A percentile compares a stretch with the other conserved stretches of the same genome.
phyloP scores from a whole-genome alignment of 2,329 filamentous ascomycete species.

The Dothistroma pini region DNA sequence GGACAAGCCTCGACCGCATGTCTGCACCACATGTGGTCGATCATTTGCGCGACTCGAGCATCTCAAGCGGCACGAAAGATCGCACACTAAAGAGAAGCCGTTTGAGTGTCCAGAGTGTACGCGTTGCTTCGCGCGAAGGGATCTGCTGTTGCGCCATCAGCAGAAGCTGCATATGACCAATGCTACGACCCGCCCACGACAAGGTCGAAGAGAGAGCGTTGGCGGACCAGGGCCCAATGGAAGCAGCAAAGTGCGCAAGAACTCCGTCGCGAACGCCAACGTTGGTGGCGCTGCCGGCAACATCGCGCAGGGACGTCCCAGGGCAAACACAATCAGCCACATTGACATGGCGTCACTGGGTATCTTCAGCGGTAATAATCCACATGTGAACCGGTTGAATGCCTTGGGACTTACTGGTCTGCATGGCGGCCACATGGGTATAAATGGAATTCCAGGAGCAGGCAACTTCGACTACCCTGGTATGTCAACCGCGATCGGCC shows the following conservation, averaged over 20 bases:
- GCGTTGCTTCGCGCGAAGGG: slow-evolving; percentile 89
- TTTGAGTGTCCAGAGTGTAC: slow-evolving; percentile 96
- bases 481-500: slow-evolving; percentile 66
- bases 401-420: slow-evolving; percentile 22
- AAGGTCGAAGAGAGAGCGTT: slow-evolving; percentile 78
- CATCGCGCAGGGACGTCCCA: slow-evolving; percentile 67
- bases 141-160: slow-evolving; percentile 89
- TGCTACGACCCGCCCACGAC: slow-evolving; percentile 80
- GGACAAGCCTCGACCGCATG: slow-evolving; percentile 93
- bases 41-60: slow-evolving; percentile 95
- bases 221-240: slow-evolving; percentile 65
- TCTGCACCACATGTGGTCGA: slow-evolving; percentile 84
- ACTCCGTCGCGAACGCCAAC: slow-evolving; percentile 69
- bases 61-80: slow-evolving; percentile 93
- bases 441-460: slow-evolving; percentile 53
- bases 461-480: slow-evolving; percentile 64
- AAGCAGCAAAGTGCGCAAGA: slow-evolving; percentile 79
- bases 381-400: slow-evolving; percentile 29
- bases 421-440: slow-evolving; percentile 48
- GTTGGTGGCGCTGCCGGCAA: slow-evolving; percentile 48
- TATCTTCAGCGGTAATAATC: slow-evolving; percentile 27
- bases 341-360: slow-evolving; percentile 74
- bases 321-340: slow-evolving; percentile 95
- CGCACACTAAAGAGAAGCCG: slow-evolving; percentile 98
- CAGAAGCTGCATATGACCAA: slow-evolving; percentile 97